Base-by-base conservation (phyloP, 495 filamentous ascomycete genomes). In the Annulohypoxylon moriforme region DNA sequence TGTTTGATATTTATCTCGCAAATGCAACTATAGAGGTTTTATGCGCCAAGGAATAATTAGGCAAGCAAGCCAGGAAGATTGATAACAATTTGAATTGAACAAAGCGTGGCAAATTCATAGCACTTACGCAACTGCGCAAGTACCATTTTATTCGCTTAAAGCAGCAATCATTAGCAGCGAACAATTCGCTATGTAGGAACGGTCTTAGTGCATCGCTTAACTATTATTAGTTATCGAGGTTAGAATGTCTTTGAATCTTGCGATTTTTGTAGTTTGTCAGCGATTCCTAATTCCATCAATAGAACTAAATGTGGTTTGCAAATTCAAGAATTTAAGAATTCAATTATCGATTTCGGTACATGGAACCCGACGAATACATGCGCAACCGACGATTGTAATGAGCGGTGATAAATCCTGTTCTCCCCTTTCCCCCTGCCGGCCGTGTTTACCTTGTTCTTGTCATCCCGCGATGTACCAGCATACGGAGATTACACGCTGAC, bases 401-500 rank as follows among this genome's bases (percentile, higher is more conserved):
- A 60, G 60, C 56, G 55, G 65, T 68, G 49, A 62, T 73, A 57
- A 47, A 65, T 68, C 65, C 60, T 73, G 31, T 52, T 34, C n/a
- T 22, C 44, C 14, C 52, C 46, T 24, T 50, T 44, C 71, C 71
- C 70, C 61, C 36, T 40, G 36, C 36, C 69, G 66, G 57, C 44
- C 36, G 13, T 40, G 57, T 52, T n/a, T 63, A 62, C 65, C 71
- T 69, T 66, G 65, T 58, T 73, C 66, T 59, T 67, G 61, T 62
- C 71, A 69, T 66, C 65, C 61, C 61, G 60, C 71, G 65, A 69
- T 73, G 71, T 60, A 73, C 71, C 52, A 69, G 71, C 65, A 66
- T 69, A 59, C 71, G 71, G 71, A 73, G 61, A 73, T 73, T 73
- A 73, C 70, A 49, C 46, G 66, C 61, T 69, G 71, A 73, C 71